A percentile compares a stretch with the other conserved stretches of the same genome.
These are phyloP conservation scores for Fusarium solani-melongenae DNA, from an alignment of 2,329 filamentous ascomycete genomes.

Conservation along the genomic window DNA sequence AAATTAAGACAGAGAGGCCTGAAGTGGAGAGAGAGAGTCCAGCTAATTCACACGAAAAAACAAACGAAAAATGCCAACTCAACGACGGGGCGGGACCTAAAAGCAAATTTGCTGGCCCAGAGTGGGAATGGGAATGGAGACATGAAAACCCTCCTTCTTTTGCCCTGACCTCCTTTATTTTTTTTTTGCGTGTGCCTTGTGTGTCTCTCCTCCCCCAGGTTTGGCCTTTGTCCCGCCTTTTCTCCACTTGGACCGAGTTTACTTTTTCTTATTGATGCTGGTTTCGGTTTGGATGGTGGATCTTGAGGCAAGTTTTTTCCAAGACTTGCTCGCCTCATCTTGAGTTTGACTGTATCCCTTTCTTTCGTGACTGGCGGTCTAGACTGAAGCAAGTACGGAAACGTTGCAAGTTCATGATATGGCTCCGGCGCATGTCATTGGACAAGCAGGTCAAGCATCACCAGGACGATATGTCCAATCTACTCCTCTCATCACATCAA, in stretches of 20 bases:
- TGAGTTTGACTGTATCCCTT: slow-evolving; percentile 19
- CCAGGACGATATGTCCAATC: background rate
- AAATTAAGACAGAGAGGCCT: slow-evolving; percentile 3
- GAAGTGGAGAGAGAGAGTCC: background rate
- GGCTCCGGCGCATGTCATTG: background rate
- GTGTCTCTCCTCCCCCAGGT: background rate
- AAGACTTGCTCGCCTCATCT: slow-evolving; percentile 2
- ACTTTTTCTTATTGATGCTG: slow-evolving; percentile 17
- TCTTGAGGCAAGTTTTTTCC: background rate
- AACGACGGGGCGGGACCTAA: background rate
- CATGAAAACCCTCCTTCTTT: background rate
- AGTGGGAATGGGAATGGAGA: slow-evolving; percentile 24
- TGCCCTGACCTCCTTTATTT: background rate
- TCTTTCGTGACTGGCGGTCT: background rate
- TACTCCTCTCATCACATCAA: background rate
- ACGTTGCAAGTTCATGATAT: slow-evolving; percentile 21
- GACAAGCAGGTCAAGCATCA: background rate
- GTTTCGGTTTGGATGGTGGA: slow-evolving; percentile 5
- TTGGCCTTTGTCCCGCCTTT: background rate
- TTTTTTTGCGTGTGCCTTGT: slow-evolving; percentile 6
- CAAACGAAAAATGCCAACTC: background rate
- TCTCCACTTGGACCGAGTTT: slow-evolving; percentile 24
- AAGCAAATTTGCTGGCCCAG: background rate
- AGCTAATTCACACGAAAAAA: background rate
- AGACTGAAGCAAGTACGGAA: slow-evolving; percentile 6